Evolutionary conservation across 768 basidiomycete species (phyloP).

Genomic region (Podaxis mareebaensis): DNA sequence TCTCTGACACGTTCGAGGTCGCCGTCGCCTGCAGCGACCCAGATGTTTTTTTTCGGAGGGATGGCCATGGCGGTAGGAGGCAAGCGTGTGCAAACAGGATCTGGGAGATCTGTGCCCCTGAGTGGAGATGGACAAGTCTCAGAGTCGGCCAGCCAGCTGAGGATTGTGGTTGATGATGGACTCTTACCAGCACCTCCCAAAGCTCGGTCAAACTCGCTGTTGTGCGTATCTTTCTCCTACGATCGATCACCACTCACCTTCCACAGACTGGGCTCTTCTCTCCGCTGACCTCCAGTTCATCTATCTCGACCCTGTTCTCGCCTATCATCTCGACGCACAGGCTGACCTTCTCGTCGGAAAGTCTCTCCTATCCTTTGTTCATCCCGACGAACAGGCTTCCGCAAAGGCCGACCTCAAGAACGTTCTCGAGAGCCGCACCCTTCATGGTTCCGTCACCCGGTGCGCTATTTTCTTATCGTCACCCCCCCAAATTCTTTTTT

Average conservation of each 20-base stretch:
- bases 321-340: conserved; percentile 69
- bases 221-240: conserved; percentile 44
- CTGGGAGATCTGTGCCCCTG: conserved; percentile 13
- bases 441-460: conserved; percentile 86
- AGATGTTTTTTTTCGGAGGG: conserved; percentile 65
- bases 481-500: conserved; percentile 19
- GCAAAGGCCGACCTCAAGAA: conserved; percentile 74
- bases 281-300: conserved; percentile 76
- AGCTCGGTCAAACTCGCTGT: conserved; percentile 72
- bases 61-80: conserved; percentile 21
- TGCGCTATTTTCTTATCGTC: conserved; percentile 25
- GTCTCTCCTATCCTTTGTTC: conserved; percentile 75
- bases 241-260: conserved; percentile 20
- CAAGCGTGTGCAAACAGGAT: conserved; percentile 28
- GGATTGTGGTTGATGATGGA: conserved; percentile 16
- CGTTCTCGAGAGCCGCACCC: conserved; percentile 70
- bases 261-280: conserved; percentile 78
- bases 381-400: conserved; percentile 79
- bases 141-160: conserved; percentile 12
- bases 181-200: conserved; percentile 38
- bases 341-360: conserved; percentile 68
- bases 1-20: conserved; percentile 73
- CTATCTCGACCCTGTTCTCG: conserved; percentile 81
- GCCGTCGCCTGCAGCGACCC: conserved; percentile 93
- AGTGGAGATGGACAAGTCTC: conserved; percentile 15